Conservation (phyloP, 495 filamentous ascomycete species). For the Apiosordaria backusii region DNA sequence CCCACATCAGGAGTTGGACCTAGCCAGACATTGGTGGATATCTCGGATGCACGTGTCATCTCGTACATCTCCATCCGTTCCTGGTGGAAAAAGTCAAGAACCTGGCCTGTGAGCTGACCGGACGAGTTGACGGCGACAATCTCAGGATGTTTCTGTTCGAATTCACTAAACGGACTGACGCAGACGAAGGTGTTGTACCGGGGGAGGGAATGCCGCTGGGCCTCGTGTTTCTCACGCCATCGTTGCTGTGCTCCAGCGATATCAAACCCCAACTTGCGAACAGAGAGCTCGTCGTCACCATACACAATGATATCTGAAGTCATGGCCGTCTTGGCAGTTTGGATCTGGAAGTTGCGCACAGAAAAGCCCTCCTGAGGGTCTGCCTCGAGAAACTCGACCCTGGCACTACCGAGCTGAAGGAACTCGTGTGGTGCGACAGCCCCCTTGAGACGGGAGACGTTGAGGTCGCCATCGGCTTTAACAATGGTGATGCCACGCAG, state of each 20-base stretch:
- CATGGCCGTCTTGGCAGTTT: constrained; percentile 81
- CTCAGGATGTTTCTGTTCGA: constrained; percentile 67
- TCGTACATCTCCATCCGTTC: constrained; percentile 88
- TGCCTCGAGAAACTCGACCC: constrained; percentile 62
- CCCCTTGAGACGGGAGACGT: constrained; percentile 73
- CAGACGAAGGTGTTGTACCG: constrained; percentile 81
- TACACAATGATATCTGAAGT: constrained; percentile 92
- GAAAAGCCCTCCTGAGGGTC: constrained; percentile 83
- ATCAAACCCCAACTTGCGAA: constrained; percentile 64
- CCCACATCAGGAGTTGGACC: constrained; percentile 77
- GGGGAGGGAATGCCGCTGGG: constrained; percentile 52
- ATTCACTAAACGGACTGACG: constrained; percentile 62
- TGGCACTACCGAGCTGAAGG: constrained; percentile 42
- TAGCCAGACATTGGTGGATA: constrained; percentile 83
- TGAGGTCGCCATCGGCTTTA: constrained; percentile 81
- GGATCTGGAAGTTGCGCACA: constrained; percentile 94
- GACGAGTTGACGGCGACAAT: constrained; percentile 72
- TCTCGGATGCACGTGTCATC: constrained; percentile 88
- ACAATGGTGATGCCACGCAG: constrained; percentile 81
- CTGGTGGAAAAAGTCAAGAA: constrained; percentile 88
- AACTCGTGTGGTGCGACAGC: constrained; percentile 79
- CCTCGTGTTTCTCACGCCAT: constrained; percentile 63
- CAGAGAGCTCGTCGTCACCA: constrained; percentile 62
- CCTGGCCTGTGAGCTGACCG: constrained; percentile 68
- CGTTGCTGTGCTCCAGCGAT: constrained; percentile 71